A percentile compares a stretch with the other conserved stretches of the same genome.
phyloP scores from a whole-genome alignment of 768 basidiomycete genomes.

The Trichaptum fuscoviolaceum region DNA sequence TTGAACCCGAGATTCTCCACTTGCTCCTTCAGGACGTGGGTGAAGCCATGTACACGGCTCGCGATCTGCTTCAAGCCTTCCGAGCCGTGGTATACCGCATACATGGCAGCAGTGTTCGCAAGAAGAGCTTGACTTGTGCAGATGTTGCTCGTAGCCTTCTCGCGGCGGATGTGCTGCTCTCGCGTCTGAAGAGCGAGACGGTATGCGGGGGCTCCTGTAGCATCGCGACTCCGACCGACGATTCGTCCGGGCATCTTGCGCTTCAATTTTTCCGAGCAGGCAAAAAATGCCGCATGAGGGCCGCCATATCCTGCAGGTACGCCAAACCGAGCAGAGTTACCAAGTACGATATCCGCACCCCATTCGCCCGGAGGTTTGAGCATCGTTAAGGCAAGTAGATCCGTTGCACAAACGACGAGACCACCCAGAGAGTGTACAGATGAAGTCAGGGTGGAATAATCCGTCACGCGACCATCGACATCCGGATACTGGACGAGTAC shows the following conservation, averaged over 20 bases:
- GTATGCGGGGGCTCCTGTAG: conserved; percentile 81
- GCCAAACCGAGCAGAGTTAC: conserved; percentile 95
- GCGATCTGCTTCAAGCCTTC: conserved; percentile 81
- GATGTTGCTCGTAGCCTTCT: conserved; percentile 98
- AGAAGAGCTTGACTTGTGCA: conserved; percentile 97
- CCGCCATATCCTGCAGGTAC: conserved; percentile 97
- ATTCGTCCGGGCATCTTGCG: conserved; percentile 98
- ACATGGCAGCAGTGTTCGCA: conserved; percentile 99
- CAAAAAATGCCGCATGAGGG: conserved; percentile 97
- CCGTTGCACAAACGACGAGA: conserved; percentile 85
- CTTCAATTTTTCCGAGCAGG: conserved; percentile 87
- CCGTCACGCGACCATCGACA: conserved; percentile 75
- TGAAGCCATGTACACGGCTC: conserved; percentile 82
- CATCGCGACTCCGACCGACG: conserved; percentile 86
- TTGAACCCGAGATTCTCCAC: conserved; percentile 73
- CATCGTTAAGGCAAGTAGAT: conserved; percentile 88
- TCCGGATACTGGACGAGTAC: conserved; percentile 93
- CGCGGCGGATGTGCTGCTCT: conserved; percentile 94
- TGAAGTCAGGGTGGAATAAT: conserved; percentile 62
- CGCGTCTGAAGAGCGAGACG: conserved; percentile 93
- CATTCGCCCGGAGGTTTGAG: conserved; percentile 97
- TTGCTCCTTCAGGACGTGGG: conserved; percentile 64
- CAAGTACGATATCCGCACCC: conserved; percentile 94
- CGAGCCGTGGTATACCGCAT: conserved; percentile 94
- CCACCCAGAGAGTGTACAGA: conserved; percentile 69